Conservation (phyloP, 116 monocot genomes). For the Thalassia testudinum region DNA sequence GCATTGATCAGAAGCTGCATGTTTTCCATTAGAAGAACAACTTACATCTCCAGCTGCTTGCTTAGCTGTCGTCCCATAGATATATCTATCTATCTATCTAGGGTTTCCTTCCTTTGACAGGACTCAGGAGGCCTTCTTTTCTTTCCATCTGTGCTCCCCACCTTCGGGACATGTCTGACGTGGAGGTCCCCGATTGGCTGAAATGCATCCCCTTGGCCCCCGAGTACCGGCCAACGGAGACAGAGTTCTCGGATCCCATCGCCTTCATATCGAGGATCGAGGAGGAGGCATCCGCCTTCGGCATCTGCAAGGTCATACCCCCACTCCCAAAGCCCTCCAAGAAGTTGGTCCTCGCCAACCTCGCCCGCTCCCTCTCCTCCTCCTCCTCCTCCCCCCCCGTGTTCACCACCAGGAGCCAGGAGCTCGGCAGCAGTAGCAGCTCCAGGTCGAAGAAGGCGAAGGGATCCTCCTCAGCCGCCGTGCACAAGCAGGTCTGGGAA, state of each 20-base stretch:
- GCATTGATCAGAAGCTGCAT: too few relatives aligned
- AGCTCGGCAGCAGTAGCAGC: conserved; percentile 26
- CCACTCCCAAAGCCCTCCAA: conserved; percentile 66
- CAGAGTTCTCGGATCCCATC: conserved; percentile 93
- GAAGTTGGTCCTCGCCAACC: conserved; percentile 50
- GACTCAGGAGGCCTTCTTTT: too few relatives aligned
- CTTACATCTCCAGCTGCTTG: too few relatives aligned
- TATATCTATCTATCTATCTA: too few relatives aligned
- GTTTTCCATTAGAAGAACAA: too few relatives aligned
- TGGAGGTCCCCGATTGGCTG: conserved; percentile 52
- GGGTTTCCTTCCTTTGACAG: too few relatives aligned
- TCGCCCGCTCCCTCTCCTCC: conserved; percentile 47
- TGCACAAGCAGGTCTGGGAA: conserved; percentile 88
- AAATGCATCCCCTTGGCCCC: conserved; percentile 76
- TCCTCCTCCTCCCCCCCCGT: conserved; percentile 4
- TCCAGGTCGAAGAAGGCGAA: conserved; percentile 6
- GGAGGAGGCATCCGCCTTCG: conserved; percentile 59
- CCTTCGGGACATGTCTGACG: too few relatives aligned
- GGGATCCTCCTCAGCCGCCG: conserved; percentile 2
- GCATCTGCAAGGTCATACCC: conserved; percentile 97
- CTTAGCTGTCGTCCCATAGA: too few relatives aligned
- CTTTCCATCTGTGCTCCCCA: too few relatives aligned
- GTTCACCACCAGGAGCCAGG: conserved; percentile 77
- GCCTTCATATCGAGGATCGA: conserved; percentile 91
- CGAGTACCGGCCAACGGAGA: conserved; percentile 74